Base-by-base conservation (phyloP, 2,329 filamentous ascomycete species). In the Xylaria multiplex region DNA sequence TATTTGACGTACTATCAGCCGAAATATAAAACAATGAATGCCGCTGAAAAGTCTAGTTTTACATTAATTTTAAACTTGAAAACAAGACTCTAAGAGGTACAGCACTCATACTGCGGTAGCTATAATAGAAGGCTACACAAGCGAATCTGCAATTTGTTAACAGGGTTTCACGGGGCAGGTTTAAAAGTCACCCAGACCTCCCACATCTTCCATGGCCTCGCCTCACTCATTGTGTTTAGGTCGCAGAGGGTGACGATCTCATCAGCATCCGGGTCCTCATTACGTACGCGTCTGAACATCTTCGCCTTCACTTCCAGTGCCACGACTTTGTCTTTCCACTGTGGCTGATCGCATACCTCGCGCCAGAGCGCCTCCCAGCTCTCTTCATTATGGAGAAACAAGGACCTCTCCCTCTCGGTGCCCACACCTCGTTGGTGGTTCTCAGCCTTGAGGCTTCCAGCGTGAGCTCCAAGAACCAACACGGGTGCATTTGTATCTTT, bases 381-480 rank as follows among this genome's bases (percentile, higher is more conserved):
- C 61, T 68, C 59, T 1, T 54, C 64, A 27, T 66, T 69, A 37
- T 76, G 74, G 13, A 14, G 14, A 40, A 40, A 40, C 3, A 67
- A 45, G 49, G 72, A 74, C 16, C 69, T 70, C 46, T 67, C 64
- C 30, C 49, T 65, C 8, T 60, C 66, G 9, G 27, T 4, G 62
- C 64, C 32, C 6, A 52, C 50, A 13, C 49, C 62, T 5, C 62
- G 27, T 22, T 14, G 46, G 58, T 59, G 32, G 22, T 65, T 53
- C 7, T 65, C 62, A 1, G 70, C 49, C 13, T 35, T 7, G 3
- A 35, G 56, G 19, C 57, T 67, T 13, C 73, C 73, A 2, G 67
- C 67, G 14, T 76, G 74, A 6, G 61, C 60, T 1, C 74, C 74
- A 19, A 80, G 68, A 8, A 80, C 64, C 2, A 81, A 69, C 43